phyloP scores from a whole-genome alignment of 75 land plant species.

The Picea sitchensis region DNA sequence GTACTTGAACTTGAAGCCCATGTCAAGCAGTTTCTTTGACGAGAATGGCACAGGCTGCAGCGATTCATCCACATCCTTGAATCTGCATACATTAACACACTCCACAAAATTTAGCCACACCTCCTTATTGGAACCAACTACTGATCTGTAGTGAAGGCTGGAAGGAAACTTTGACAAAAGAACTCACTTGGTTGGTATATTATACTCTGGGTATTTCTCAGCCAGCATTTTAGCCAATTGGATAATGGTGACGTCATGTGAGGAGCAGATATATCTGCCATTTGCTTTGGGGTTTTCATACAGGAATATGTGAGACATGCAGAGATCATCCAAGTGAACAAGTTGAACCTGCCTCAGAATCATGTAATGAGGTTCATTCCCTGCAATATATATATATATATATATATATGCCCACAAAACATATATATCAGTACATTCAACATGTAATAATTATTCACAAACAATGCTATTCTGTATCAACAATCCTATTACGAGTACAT shows the following conservation, averaged over 20 bases:
- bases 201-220: constrained; percentile 29
- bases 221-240: constrained; percentile 45
- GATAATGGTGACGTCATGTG: constrained; percentile 56
- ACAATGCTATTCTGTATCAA: not conserved
- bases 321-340: constrained; percentile 84
- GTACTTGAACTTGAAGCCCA: constrained; percentile 63
- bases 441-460: not conserved
- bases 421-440: not conserved
- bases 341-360: constrained; percentile 24
- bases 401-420: not conserved
- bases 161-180: no score
- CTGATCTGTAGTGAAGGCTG: no score
- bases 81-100: constrained; percentile 20
- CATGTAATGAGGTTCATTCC: constrained; percentile 3
- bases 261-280: constrained; percentile 88
- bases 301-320: constrained; percentile 57
- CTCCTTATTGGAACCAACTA: no score
- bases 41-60: constrained; percentile 29
- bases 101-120: no score
- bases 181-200: constrained; percentile 24
- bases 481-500: no score
- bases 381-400: constrained; percentile 10
- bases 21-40: constrained; percentile 50
- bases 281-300: constrained; percentile 63
- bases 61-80: constrained; percentile 24